A percentile compares a stretch with the other conserved stretches of the same genome.
These are phyloP conservation scores for Botrytis hyacinthi DNA, from an alignment of 2,329 filamentous ascomycete species.

Conservation along the genomic window DNA sequence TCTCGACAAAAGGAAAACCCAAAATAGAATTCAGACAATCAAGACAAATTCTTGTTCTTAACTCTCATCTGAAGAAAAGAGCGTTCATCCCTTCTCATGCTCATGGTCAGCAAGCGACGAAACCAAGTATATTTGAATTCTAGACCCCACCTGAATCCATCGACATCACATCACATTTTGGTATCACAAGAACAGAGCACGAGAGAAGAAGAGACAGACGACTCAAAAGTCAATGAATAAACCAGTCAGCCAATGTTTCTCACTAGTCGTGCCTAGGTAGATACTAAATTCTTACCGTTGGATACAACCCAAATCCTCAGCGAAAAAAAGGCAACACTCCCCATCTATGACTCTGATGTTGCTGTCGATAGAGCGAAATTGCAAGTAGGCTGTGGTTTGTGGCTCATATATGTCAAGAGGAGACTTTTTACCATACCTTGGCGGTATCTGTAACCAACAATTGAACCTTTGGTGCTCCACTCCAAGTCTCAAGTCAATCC, in stretches of 20 bases:
- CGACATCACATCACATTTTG: not conserved
- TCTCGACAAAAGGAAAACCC: not conserved
- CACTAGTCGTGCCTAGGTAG: not conserved
- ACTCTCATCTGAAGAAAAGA: not conserved
- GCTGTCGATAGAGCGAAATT: not conserved
- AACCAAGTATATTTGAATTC: not conserved
- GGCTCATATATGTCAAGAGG: not conserved
- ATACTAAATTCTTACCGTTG: not conserved
- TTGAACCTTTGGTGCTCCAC: not conserved
- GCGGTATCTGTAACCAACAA: not conserved
- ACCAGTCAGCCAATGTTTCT: not conserved
- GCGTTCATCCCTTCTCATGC: not conserved
- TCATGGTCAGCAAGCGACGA: constrained; percentile 4
- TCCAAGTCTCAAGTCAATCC: not conserved
- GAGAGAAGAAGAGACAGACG: constrained; percentile 1
- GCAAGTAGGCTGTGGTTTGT: constrained; percentile 9
- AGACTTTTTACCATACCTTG: not conserved
- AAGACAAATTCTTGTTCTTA: not conserved
- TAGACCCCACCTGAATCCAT: constrained; percentile 5
- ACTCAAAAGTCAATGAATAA: not conserved
- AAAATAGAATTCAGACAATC: not conserved
- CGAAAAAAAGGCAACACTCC: not conserved
- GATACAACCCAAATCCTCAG: not conserved
- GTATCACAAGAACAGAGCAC: constrained; percentile 13
- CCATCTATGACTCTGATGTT: constrained; percentile 11